phyloP scores from a whole-genome alignment of 768 basidiomycete genomes.

The Mycena chlorophos region DNA sequence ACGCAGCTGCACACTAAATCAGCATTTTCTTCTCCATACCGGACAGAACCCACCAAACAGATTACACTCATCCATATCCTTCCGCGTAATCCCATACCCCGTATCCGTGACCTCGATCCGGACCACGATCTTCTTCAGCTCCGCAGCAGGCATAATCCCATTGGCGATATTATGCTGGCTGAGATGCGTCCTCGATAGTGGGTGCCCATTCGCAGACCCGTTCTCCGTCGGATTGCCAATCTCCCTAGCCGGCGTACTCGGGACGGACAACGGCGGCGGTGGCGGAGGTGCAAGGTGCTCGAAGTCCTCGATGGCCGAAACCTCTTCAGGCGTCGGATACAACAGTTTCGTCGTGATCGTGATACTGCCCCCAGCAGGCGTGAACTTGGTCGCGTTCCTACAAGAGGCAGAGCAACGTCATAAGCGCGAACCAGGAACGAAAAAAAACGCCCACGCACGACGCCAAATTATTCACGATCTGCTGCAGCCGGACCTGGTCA shows the following conservation, averaged over 20 bases:
- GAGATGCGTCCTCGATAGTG: conserved; percentile 42
- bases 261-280: background rate
- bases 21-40: conserved; percentile 5
- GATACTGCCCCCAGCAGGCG: conserved; percentile 66
- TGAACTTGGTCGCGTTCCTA: conserved; percentile 82
- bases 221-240: background rate
- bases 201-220: conserved; percentile 26
- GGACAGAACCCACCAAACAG: conserved; percentile 57
- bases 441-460: conserved; percentile 54
- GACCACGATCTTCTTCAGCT: conserved; percentile 70
- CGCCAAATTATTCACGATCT: conserved; percentile 82
- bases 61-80: conserved; percentile 70
- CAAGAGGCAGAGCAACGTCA: background rate
- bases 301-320: background rate
- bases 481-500: conserved; percentile 79
- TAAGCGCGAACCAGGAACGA: conserved; percentile 7
- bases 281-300: background rate
- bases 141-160: conserved; percentile 37
- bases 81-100: conserved; percentile 49
- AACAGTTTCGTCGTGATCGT: conserved; percentile 67
- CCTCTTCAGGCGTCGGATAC: conserved; percentile 16
- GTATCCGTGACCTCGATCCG: conserved; percentile 84
- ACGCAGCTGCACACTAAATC: conserved; percentile 49
- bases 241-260: background rate
- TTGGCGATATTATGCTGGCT: conserved; percentile 50